Conservation (phyloP, 306 rosid species). For the Hippophae gyantsensis region DNA sequence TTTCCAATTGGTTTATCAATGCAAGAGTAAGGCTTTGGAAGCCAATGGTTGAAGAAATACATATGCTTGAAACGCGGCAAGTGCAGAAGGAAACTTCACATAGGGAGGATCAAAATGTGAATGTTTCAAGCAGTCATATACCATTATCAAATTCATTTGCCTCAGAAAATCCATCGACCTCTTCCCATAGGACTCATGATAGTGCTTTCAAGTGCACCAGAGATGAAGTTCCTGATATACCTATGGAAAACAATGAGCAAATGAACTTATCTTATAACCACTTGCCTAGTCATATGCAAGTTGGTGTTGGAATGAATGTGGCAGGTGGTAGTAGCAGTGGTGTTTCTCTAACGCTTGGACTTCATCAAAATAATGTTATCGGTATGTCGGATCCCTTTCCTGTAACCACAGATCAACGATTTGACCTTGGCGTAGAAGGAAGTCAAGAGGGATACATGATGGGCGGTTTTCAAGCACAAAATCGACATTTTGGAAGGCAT, state of each 20-base stretch:
- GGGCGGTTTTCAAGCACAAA: conserved; percentile 58
- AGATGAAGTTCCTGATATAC: conserved; percentile 28
- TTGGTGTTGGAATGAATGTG: conserved; percentile 37
- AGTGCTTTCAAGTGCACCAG: conserved; percentile 25
- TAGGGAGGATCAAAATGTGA: conserved; percentile 29
- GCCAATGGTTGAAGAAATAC: conserved; percentile 95
- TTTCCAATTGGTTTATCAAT: conserved; percentile 91
- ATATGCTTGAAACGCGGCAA: conserved; percentile 65
- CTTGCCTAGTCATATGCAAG: conserved; percentile 37
- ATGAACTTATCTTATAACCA: conserved; percentile 29
- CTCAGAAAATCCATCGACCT: conserved; percentile 45
- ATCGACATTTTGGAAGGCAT: conserved; percentile 70
- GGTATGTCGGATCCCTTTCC: conserved; percentile 65
- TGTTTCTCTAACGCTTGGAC: conserved; percentile 79
- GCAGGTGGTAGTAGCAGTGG: conserved; percentile 34
- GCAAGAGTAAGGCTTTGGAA: conserved; percentile 96
- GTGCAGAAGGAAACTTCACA: conserved; percentile 30
- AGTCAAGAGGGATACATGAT: conserved; percentile 45
- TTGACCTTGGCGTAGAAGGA: conserved; percentile 44
- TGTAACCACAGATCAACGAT: conserved; percentile 51
- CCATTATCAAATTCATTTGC: conserved; percentile 32
- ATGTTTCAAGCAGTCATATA: conserved; percentile 32
- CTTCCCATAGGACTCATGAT: conserved; percentile 30
- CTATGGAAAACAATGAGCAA: conserved; percentile 25
- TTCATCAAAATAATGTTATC: conserved; percentile 67